A percentile compares a stretch with the other conserved stretches of the same genome.
phyloP scores from a whole-genome alignment of 2,329 filamentous ascomycete genomes.

The Didymella keratinophila region DNA sequence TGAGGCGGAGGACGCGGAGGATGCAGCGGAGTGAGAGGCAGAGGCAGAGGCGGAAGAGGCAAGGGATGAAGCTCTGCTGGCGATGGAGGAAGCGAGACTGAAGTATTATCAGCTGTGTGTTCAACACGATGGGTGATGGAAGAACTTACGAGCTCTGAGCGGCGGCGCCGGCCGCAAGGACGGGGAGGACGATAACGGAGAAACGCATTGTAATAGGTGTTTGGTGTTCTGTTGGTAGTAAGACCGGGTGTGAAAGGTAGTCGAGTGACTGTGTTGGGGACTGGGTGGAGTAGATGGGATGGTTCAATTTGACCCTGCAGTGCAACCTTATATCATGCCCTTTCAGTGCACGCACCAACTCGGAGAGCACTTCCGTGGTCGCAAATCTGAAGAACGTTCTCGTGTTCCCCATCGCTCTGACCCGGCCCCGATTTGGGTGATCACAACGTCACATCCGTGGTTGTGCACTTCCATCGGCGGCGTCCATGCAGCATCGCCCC shows the following conservation, averaged over 20 bases:
- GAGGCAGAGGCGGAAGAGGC: slow-evolving; percentile 6
- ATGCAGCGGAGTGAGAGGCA: neutral
- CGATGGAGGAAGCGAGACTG: slow-evolving; percentile 2
- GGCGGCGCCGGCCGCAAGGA: slow-evolving; percentile 11
- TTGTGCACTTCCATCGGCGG: neutral
- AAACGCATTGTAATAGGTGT: slow-evolving; percentile 12
- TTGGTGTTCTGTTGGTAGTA: neutral
- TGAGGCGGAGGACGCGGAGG: neutral
- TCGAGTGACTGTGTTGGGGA: neutral
- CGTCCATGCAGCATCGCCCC: neutral
- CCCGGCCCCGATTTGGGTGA: neutral
- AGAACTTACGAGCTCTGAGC: slow-evolving; percentile 19
- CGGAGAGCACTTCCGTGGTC: neutral
- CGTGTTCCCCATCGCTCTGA: slow-evolving; percentile 5
- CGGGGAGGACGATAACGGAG: slow-evolving; percentile 11
- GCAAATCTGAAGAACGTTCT: neutral
- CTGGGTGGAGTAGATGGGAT: neutral
- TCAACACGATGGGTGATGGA: neutral
- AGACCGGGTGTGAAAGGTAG: neutral
- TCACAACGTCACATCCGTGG: neutral
- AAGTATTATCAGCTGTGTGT: neutral
- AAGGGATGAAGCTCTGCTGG: slow-evolving; percentile 1
- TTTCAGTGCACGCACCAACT: slow-evolving; percentile 3
- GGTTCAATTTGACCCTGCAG: neutral
- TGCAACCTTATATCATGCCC: slow-evolving; percentile 13